These are phyloP conservation scores for Ceratonia siliqua DNA, from an alignment of 306 rosid genomes.

Conservation along the genomic window DNA sequence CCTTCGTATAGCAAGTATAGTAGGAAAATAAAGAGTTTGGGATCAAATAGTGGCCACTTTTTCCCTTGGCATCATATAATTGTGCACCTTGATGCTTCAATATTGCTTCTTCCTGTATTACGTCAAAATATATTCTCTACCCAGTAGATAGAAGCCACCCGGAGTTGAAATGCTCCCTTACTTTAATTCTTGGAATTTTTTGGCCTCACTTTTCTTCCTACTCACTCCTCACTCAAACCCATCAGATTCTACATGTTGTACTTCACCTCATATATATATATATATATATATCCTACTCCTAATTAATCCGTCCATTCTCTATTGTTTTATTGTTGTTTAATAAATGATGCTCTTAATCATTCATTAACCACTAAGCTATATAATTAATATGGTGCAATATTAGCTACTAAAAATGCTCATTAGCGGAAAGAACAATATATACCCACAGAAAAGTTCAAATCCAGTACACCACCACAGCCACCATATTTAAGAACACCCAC, in stretches of 20 bases:
- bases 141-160: constrained; percentile 34
- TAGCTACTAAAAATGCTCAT: constrained; percentile 14
- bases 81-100: constrained; percentile 52
- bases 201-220: constrained; percentile 23
- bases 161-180: constrained; percentile 47
- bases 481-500: too few species aligned
- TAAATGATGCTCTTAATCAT: constrained; percentile 31
- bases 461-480: constrained; percentile 20
- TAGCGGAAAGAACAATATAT: constrained; percentile 20
- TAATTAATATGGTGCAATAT: constrained; percentile 22
- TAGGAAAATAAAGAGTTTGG: constrained; percentile 6
- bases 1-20: not conserved
- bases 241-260: constrained; percentile 34
- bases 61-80: constrained; percentile 29
- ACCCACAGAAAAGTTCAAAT: constrained; percentile 18
- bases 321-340: not conserved
- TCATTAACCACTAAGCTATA: constrained; percentile 19
- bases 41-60: constrained; percentile 27
- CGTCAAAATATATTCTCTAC: constrained; percentile 47
- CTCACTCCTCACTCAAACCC: constrained; percentile 10
- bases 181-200: constrained; percentile 38
- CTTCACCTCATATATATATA: not conserved
- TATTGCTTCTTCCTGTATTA: constrained; percentile 29
- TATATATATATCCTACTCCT: not conserved
- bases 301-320: constrained; percentile 16